Evolutionary conservation across 257 asterid species (phyloP).

Genomic region (Osmanthus fragrans): DNA sequence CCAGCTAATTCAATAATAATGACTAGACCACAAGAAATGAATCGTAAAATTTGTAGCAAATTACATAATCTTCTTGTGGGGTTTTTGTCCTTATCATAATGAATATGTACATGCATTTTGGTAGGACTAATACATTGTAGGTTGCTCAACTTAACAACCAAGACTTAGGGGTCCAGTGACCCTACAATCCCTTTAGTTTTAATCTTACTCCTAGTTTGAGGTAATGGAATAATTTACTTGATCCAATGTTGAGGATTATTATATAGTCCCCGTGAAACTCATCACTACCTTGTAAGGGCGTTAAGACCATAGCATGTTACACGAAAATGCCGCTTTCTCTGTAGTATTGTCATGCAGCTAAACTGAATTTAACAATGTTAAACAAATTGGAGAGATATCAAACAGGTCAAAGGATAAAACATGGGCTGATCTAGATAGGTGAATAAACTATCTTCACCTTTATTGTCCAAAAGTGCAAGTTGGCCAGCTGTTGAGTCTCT

Average conservation of each 20-base stretch:
- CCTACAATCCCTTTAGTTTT: constrained; percentile 19
- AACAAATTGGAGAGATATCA: no score
- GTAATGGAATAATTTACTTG: not conserved
- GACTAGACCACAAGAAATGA: not conserved
- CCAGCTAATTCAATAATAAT: constrained; percentile 21
- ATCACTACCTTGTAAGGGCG: no score
- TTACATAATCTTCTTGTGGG: constrained; percentile 5
- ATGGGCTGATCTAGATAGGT: not conserved
- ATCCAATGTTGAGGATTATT: not conserved
- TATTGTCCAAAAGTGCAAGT: constrained; percentile 17
- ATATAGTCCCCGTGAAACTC: no score
- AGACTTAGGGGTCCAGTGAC: not conserved
- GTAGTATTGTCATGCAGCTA: no score
- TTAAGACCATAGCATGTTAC: no score
- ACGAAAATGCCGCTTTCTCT: no score
- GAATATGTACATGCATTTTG: constrained; percentile 13
- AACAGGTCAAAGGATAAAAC: not conserved
- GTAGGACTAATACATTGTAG: constrained; percentile 14
- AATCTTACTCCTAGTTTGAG: constrained; percentile 20
- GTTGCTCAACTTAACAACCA: constrained; percentile 23
- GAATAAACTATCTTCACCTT: constrained; percentile 5
- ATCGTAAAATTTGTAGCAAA: not conserved
- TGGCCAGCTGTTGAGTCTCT: constrained; percentile 27
- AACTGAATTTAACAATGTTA: no score
- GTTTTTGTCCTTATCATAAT: constrained; percentile 6